Evolutionary conservation across 169 alveolate species (phyloP), one percentile per base, ranked within the genome.

Genomic region (Eimeria nieschulzi): DNA sequence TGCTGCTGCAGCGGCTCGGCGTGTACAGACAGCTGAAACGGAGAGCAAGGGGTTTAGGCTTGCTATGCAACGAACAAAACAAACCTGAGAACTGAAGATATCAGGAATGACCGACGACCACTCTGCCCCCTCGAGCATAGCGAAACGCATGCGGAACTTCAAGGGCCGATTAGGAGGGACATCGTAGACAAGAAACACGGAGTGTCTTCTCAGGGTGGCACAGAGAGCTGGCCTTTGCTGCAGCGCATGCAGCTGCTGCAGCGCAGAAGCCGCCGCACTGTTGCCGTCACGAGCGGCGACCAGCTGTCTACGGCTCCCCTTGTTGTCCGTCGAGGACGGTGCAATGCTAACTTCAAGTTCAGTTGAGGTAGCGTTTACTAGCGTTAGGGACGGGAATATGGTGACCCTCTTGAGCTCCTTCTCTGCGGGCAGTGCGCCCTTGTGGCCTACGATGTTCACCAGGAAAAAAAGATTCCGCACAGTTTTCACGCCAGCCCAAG

Each of bases 351-450:
- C 91, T 70, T 95, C 98, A 21, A 96, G 94, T 86, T 94, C 95
- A 25, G 96, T 92, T 9, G 97, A 96, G 75, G 96, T 93, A 33
- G 97, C 95, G 90, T 96, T 96, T 86, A 96, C 95, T 72, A 96
- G 88, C 63, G 96, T 95, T n/a, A 96, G 92, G 55, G 97, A 96
- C 13, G 98, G 98, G 82, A 92, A 95, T 39, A 96, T 95, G 26
- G 95, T 93, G 61, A 96, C 92, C 23, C 95, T 95, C 26, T 92
- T 93, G 82, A 95, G 68, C 54, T 96, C 95, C 66, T 93, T 94
- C 75, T 96, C 96, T 26, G 97, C 97, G 15, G 98, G 98, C 76
- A 96, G 72, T 5, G 96, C 96, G 83, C 97, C 95, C 93, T 92
- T 92, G 66, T 92, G 56, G 87, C 94, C 91, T 55, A 92, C 95